These are phyloP conservation scores for Cryptococcus sp. DNA, from an alignment of 1,284 basidiomycete genomes.

Conservation along the genomic window DNA sequence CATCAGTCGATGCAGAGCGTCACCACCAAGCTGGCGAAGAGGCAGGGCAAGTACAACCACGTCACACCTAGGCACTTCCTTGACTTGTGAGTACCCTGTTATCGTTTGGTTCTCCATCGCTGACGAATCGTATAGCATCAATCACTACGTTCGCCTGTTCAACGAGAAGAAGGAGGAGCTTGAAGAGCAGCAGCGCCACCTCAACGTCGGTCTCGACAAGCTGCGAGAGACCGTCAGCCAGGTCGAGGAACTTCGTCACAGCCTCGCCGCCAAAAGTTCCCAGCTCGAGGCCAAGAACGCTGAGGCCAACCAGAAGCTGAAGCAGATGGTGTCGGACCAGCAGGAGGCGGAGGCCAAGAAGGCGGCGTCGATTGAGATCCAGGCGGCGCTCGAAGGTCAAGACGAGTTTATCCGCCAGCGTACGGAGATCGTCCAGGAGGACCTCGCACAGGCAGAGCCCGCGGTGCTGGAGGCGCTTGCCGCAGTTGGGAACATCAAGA, in stretches of 20 bases:
- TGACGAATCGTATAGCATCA: constrained; percentile 61
- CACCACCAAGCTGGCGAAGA: constrained; percentile 81
- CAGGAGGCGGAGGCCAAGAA: constrained; percentile 99
- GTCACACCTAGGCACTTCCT: constrained; percentile 98
- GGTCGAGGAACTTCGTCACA: constrained; percentile 93
- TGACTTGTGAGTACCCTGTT: constrained; percentile 77
- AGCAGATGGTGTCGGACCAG: constrained; percentile 97
- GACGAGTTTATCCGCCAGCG: constrained; percentile 87
- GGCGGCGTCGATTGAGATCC: constrained; percentile 90
- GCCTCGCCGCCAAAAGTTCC: constrained; percentile 87
- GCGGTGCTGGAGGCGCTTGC: constrained; percentile 92
- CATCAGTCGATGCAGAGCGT: constrained; percentile 87
- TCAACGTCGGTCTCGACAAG: constrained; percentile 97
- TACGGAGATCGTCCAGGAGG: constrained; percentile 82
- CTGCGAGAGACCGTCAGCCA: constrained; percentile 91
- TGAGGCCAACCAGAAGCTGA: constrained; percentile 95
- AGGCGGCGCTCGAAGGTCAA: constrained; percentile 86
- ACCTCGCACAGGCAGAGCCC: constrained; percentile 96
- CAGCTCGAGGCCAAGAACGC: constrained; percentile 90
- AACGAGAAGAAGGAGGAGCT: constrained; percentile 97
- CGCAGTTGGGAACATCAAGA: constrained; percentile 96
- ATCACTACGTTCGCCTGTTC: constrained; percentile 94
- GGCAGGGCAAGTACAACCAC: constrained; percentile 91
- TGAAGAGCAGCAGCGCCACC: constrained; percentile 97
- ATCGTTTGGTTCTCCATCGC: neutral